Evolutionary conservation across 2,329 filamentous ascomycete genomes (phyloP).

Genomic region (Paecilomyces sp.): DNA sequence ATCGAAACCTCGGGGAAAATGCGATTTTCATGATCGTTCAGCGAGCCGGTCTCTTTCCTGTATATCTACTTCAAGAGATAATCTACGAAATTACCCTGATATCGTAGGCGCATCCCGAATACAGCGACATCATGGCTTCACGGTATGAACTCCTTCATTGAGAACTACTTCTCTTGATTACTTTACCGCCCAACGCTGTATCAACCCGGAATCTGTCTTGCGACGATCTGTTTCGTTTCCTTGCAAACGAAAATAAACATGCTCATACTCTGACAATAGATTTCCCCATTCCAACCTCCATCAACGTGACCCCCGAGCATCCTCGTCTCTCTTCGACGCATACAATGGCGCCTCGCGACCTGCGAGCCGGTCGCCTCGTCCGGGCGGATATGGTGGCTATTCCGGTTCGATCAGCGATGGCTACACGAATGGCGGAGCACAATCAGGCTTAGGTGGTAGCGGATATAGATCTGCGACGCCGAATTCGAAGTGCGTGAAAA

Average conservation of each 20-base stretch:
- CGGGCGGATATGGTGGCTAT: conserved; percentile 47
- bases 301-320: conserved; percentile 59
- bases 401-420: conserved; percentile 3
- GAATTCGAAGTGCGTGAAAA: conserved; percentile 52
- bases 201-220: background rate
- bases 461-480: conserved; percentile 59
- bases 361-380: conserved; percentile 31
- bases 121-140: conserved; percentile 22
- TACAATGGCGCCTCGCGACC: conserved; percentile 51
- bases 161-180: background rate
- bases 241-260: background rate
- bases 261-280: conserved; percentile 34
- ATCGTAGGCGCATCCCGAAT: background rate
- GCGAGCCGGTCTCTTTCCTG: background rate
- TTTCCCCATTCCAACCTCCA: conserved; percentile 63
- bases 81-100: background rate
- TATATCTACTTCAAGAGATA: background rate
- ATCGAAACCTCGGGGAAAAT: background rate
- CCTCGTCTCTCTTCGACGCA: conserved; percentile 68
- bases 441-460: conserved; percentile 18
- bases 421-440: conserved; percentile 12
- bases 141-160: conserved; percentile 18
- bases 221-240: background rate
- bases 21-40: background rate
- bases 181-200: background rate